Conservation (phyloP, 2,329 filamentous ascomycete species). For the Neopestalotiopsis sp. region DNA sequence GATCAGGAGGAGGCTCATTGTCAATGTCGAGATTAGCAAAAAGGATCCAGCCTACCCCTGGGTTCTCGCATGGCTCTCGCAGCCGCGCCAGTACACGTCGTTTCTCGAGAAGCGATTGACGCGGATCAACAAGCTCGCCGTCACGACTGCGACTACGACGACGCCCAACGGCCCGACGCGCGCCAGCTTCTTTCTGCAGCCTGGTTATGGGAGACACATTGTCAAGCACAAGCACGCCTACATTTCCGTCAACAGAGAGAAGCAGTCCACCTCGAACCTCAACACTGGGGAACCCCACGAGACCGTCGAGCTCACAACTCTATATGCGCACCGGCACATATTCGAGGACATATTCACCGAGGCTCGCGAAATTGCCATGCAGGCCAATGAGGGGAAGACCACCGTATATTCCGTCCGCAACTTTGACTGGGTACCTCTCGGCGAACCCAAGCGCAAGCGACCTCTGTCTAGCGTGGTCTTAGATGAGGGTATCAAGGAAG, state of each 20-base stretch:
- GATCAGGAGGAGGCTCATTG: slow-evolving; percentile 82
- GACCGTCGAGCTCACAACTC: slow-evolving; percentile 87
- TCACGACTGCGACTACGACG: slow-evolving; percentile 59
- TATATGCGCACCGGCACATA: slow-evolving; percentile 86
- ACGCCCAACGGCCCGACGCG: slow-evolving; percentile 70
- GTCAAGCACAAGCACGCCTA: slow-evolving; percentile 87
- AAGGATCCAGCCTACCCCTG: slow-evolving; percentile 93
- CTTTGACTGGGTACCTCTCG: slow-evolving; percentile 84
- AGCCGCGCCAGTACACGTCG: slow-evolving; percentile 71
- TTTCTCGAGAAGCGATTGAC: slow-evolving; percentile 64
- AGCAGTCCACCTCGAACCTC: slow-evolving; percentile 81
- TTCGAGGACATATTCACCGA: slow-evolving; percentile 91
- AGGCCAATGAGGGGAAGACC: slow-evolving; percentile 89
- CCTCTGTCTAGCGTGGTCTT: slow-evolving; percentile 87
- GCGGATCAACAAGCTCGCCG: slow-evolving; percentile 63
- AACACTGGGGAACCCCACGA: slow-evolving; percentile 91
- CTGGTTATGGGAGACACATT: slow-evolving; percentile 88
- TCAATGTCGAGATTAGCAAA: slow-evolving; percentile 94
- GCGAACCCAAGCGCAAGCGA: slow-evolving; percentile 82
- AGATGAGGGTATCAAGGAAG: slow-evolving; percentile 87
- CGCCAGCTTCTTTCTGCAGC: slow-evolving; percentile 86
- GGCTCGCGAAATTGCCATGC: slow-evolving; percentile 79
- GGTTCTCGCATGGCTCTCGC: slow-evolving; percentile 93
- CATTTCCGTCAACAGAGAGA: slow-evolving; percentile 84
- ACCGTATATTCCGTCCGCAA: slow-evolving; percentile 86